Percentiles rank a stretch among this genome's conserved stretches.
phyloP scores from a whole-genome alignment of 129 eudicot genomes.

The Artemisia tridentata region DNA sequence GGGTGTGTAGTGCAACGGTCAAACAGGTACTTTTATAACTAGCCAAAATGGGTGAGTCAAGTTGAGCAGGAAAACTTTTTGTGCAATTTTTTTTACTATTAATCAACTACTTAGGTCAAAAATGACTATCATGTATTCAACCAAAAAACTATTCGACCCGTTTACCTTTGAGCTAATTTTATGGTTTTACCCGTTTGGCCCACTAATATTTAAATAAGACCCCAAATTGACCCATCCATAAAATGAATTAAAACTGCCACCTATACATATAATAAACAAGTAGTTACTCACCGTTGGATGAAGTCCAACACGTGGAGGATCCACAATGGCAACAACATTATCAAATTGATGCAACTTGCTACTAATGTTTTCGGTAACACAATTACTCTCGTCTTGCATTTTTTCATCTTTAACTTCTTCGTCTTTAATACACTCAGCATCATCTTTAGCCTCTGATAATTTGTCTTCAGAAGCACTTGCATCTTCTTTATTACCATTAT shows the following conservation, averaged over 20 bases:
- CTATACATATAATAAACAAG: not conserved
- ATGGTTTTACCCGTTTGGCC: not conserved
- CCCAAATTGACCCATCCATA: too few species aligned
- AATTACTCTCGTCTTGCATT: slow-evolving; percentile 16
- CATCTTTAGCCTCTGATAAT: too few species aligned
- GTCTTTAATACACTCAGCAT: slow-evolving; percentile 9
- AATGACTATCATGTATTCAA: not conserved
- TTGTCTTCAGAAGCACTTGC: slow-evolving; percentile 27
- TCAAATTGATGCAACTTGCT: slow-evolving; percentile 41
- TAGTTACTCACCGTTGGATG: slow-evolving; percentile 80
- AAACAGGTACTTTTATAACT: too few species aligned
- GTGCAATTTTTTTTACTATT: too few species aligned
- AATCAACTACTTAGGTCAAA: not conserved
- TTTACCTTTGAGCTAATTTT: not conserved
- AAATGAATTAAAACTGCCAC: not conserved
- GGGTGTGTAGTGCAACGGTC: not conserved
- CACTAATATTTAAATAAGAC: not conserved
- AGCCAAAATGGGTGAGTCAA: too few species aligned
- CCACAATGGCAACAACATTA: slow-evolving; percentile 91
- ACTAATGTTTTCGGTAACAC: slow-evolving; percentile 24
- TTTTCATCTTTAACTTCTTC: slow-evolving; percentile 22
- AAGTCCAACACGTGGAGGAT: slow-evolving; percentile 98
- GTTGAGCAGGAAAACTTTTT: not conserved
- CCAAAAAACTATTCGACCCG: not conserved
- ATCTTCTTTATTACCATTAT: slow-evolving; percentile 34